Base-by-base conservation (phyloP, 345 rosid genomes). In the Citrus glauca region DNA sequence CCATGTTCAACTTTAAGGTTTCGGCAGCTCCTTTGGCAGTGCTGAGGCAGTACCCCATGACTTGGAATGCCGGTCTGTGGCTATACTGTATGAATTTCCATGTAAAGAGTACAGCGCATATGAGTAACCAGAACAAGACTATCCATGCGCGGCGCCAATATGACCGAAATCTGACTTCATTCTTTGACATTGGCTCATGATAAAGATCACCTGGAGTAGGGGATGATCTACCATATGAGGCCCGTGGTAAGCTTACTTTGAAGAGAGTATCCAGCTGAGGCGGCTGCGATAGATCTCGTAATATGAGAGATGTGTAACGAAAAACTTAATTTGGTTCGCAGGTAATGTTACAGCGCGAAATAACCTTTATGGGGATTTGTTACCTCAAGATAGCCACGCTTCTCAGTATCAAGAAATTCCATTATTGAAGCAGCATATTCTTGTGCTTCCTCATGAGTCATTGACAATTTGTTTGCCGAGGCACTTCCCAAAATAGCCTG, bases 11-110 rank as follows among this genome's bases (percentile, higher is more conserved):
- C 70, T 89, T 89, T 16, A 89, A 81, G 9, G 90, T 89, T 77
- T 89, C 92, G 1, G 92, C 92, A 0, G 92, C 90, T 59, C 92
- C 92, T 33, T 89, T 89, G 33, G 92, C 90, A 0, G 92, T 86
- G 78, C 84, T 81, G 60, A 89, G 85, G 73, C 92, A 89, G 45
- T 89, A 89, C 0, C 92, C 92, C 92, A 89, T 89, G 61, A 89
- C 88, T 81, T 86, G 75, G 27, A 81, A 89, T 32, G 90, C 92
- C 53, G 73, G 35, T 55, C 89, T 77, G 16, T 84, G 84, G 37
- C 77, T 76, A 75, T 89, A 89, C 24, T 87, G 92, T 17, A 84
- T 62, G 82, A 89, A 89, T 72, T 89, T 89, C 92, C 90, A 89
- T 27, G 88, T 57, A 78, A 89, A 89, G 32, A 89, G 78, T 6